Evolutionary conservation across 176 grass and related monocot species (phyloP).

Genomic region (Oryza longistaminata): DNA sequence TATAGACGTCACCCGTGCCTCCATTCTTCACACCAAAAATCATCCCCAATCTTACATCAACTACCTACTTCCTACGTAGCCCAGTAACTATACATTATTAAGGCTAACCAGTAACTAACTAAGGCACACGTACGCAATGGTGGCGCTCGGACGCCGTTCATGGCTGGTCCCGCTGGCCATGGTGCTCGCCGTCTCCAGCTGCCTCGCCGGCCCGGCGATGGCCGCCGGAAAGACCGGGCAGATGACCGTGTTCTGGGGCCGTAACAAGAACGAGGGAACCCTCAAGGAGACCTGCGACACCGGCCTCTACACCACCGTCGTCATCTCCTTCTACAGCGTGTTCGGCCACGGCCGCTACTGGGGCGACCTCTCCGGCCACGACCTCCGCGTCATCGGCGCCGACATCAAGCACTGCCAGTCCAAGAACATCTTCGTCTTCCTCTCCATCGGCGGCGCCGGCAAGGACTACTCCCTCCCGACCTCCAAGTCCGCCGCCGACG

Average conservation of each 20-base stretch:
- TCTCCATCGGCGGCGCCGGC: slow-evolving; percentile 30
- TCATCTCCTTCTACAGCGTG: slow-evolving; percentile 15
- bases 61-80: too few species aligned
- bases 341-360: slow-evolving; percentile 19
- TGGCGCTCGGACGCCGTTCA: not conserved
- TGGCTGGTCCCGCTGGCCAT: not conserved
- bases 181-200: not conserved
- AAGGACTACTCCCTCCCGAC: slow-evolving; percentile 12
- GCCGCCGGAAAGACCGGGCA: not conserved
- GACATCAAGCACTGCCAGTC: slow-evolving; percentile 43
- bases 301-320: not conserved
- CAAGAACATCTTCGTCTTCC: not conserved
- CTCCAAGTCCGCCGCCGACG: not conserved
- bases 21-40: too few species aligned
- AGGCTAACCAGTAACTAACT: too few species aligned
- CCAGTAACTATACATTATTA: too few species aligned
- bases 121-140: not conserved
- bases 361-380: slow-evolving; percentile 22
- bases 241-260: slow-evolving; percentile 8
- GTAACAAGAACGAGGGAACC: slow-evolving; percentile 8
- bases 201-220: not conserved
- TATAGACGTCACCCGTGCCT: too few species aligned
- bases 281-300: slow-evolving; percentile 14
- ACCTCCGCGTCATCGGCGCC: not conserved
- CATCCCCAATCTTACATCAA: too few species aligned